These are phyloP conservation scores for Eucalyptus cloeziana DNA, from an alignment of 345 rosid genomes.

Conservation along the genomic window DNA sequence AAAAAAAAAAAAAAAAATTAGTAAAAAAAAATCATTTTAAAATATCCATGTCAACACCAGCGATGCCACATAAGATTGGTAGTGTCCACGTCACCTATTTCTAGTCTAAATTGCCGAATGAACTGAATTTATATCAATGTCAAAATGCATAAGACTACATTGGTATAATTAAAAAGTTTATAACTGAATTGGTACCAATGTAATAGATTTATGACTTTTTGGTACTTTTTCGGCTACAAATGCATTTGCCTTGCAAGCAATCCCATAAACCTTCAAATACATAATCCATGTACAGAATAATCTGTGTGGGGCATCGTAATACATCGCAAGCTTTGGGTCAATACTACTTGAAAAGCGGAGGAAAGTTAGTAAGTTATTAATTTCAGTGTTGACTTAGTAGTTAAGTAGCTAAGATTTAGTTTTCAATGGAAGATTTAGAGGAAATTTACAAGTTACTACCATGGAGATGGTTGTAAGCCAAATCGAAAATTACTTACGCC, in stretches of 20 bases:
- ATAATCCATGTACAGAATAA: no score
- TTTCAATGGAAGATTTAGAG: neutral
- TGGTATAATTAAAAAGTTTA: no score
- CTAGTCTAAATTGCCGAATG: fast-evolving
- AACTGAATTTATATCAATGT: no score
- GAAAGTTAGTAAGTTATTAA: neutral
- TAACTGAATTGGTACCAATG: fast-evolving
- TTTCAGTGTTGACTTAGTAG: neutral
- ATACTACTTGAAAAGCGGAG: neutral
- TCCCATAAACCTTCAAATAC: neutral
- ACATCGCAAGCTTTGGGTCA: neutral
- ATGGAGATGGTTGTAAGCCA: no score
- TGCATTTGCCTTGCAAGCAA: neutral
- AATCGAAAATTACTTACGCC: no score
- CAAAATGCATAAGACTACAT: no score
- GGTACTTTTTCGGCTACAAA: no score
- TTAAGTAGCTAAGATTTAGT: neutral
- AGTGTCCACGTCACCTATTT: no score
- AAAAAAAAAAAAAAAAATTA: no score
- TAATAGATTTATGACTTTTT: fast-evolving
- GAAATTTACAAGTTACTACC: neutral
- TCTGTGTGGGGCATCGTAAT: neutral
- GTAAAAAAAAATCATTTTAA: no score
- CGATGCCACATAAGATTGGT: fast-evolving
- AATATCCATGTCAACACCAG: fast-evolving